phyloP scores from a whole-genome alignment of 2,329 filamentous ascomycete genomes.

The Falciphora oryzae region DNA sequence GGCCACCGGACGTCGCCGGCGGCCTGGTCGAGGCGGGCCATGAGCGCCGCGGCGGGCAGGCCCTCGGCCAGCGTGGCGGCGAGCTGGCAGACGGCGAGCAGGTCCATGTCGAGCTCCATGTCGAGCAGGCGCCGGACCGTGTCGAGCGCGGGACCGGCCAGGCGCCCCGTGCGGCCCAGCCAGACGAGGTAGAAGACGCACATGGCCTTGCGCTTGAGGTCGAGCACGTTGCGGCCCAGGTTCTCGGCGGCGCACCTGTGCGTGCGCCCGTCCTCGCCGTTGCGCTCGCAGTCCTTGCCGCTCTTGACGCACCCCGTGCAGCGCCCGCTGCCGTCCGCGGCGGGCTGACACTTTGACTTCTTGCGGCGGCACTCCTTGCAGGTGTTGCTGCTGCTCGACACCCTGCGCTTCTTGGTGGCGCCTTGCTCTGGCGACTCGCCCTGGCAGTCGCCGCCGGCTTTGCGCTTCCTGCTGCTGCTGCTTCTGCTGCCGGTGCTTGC shows the following conservation, averaged over 20 bases:
- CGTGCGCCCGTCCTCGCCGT: neutral
- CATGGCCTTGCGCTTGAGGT: neutral
- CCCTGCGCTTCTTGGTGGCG: neutral
- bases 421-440: too few species aligned
- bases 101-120: too few species aligned
- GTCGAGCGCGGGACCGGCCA: neutral
- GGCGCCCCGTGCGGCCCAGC: neutral
- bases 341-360: neutral
- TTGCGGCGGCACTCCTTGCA: neutral
- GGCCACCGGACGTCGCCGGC: neutral
- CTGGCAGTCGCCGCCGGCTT: too few species aligned
- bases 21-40: neutral
- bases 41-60: too few species aligned
- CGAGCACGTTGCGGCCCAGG: neutral
- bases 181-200: neutral
- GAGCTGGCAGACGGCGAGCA: neutral
- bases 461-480: too few species aligned
- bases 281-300: neutral
- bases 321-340: neutral
- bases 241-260: neutral
- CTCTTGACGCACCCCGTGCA: neutral
- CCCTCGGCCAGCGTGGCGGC: neutral
- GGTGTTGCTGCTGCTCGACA: neutral
- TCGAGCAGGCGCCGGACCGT: neutral
- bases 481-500: too few species aligned